A percentile compares a stretch with the other conserved stretches of the same genome.
Evolutionary conservation across 371 early-diverging fungal genomes (phyloP).

Genomic region (Syncephalastrum contaminatum): DNA sequence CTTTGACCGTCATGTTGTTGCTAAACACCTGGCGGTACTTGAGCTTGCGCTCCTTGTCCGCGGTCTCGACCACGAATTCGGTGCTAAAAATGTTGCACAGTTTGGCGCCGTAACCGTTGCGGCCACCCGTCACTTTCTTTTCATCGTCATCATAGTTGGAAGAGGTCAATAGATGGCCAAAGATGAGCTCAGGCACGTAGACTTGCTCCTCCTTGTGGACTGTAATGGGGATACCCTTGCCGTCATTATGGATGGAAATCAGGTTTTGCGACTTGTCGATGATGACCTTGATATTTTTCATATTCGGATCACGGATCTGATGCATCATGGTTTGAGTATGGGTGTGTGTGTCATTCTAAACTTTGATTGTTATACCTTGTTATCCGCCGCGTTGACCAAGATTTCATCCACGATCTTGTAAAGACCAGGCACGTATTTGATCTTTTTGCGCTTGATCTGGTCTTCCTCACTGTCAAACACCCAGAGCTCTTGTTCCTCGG

Average conservation of each 20-base stretch:
- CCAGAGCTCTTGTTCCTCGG: conserved; percentile 87
- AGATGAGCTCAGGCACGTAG: conserved; percentile 99
- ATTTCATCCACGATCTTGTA: conserved; percentile 99
- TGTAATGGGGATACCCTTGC: conserved; percentile 97
- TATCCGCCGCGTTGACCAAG: conserved; percentile 97
- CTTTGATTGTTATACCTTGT: conserved; percentile 60
- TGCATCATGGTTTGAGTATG: neutral
- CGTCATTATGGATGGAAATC: conserved; percentile 97
- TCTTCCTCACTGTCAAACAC: conserved; percentile 68
- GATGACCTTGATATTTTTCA: conserved; percentile 92
- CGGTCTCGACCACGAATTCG: conserved; percentile 98
- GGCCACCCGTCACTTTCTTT: conserved; percentile 98
- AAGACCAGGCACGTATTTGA: conserved; percentile 95
- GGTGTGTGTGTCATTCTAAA: neutral
- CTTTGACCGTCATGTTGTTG: conserved; percentile 85
- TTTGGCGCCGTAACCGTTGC: conserved; percentile 99
- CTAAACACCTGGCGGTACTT: conserved; percentile 87
- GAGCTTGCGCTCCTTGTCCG: conserved; percentile 71
- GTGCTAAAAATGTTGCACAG: conserved; percentile 99
- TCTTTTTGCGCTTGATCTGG: conserved; percentile 70
- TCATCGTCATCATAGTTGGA: conserved; percentile 99
- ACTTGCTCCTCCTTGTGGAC: conserved; percentile 94
- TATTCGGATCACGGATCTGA: conserved; percentile 89
- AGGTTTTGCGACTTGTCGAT: conserved; percentile 82
- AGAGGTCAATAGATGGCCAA: conserved; percentile 98